Conservation (phyloP, 1,284 basidiomycete species). For the Bjerkandera adusta region DNA sequence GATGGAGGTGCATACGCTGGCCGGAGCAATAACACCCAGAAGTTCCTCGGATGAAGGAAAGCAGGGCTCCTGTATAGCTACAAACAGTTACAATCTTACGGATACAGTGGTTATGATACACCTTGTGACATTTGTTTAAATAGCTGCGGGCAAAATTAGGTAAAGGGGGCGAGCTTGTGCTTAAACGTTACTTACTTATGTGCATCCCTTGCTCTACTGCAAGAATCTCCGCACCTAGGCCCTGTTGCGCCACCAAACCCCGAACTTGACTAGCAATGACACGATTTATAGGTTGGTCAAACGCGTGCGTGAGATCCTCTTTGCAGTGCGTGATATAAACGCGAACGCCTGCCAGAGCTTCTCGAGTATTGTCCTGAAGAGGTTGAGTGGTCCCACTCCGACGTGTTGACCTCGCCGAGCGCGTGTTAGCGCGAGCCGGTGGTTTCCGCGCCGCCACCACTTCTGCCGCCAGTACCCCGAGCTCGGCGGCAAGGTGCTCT, state of each 20-base stretch:
- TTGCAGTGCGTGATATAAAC: conserved; percentile 84
- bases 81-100: too few species aligned
- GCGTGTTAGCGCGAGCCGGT: neutral
- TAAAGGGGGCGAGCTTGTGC: neutral
- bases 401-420: neutral
- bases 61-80: too few species aligned
- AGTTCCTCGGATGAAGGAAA: too few species aligned
- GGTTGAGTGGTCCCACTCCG: neutral
- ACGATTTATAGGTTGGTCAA: conserved; percentile 46
- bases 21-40: too few species aligned
- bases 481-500: conserved; percentile 66
- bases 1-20: too few species aligned
- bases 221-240: conserved; percentile 61
- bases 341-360: conserved; percentile 53
- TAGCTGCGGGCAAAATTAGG: neutral
- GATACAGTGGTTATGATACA: neutral
- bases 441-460: conserved; percentile 46
- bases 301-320: conserved; percentile 48
- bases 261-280: conserved; percentile 65
- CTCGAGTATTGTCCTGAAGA: conserved; percentile 41
- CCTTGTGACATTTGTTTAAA: too few species aligned
- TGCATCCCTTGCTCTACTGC: conserved; percentile 71
- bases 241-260: conserved; percentile 48
- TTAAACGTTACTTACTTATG: conserved; percentile 50
- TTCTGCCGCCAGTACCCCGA: conserved; percentile 60